Base-by-base conservation (phyloP, 2,329 filamentous ascomycete genomes). In the Alternaria atra region DNA sequence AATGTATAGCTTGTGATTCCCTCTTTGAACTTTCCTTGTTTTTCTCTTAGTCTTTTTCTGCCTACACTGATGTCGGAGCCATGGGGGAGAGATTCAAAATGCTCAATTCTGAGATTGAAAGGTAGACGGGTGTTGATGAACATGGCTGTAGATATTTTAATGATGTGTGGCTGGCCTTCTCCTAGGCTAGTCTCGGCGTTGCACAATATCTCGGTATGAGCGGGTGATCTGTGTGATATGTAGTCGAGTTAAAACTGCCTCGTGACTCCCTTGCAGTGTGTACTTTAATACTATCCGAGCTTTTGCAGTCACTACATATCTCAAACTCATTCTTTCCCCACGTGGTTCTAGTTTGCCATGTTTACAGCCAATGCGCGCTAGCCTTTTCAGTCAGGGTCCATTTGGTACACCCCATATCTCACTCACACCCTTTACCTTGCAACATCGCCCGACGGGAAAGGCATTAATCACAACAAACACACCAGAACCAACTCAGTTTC, bases 61-160 rank as follows among this genome's bases (percentile, higher is more conserved):
- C 37, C 46, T 50, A 50, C 32, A 37, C 30, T 34, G 30, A 10
- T 50, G 8, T 37, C 32, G 30, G 30, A 27, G 32, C 46, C 20
- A 12, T 43, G 51, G 39, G 29, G 51, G 39, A 32, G 51, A 43
- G 27, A 40, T 12, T 23, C 20, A 30, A 50, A n/a, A 25, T 50
- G 32, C 32, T 27, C 32, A 35, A 35, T 27, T 43, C 17, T 43
- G 37, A 32, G 51, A 30, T 29, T n/a, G 37, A 32, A 5, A 3
- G 17, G 7, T 42, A 43, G 51, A 34, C 13, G 13, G 17, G 35
- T 23, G 51, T 32, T 53, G 51, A 43, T 53, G 51, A 53, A 39
- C 27, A 53, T 43, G 51, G 51, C 35, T 53, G 37, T 53, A 53
- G 51, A 53, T 53, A 53, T 53, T 53, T 43, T 53, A 53, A 53